Evolutionary conservation across 768 basidiomycete genomes (phyloP), one percentile per base, ranked within the genome.

Genomic region (Arthromyces matolae): DNA sequence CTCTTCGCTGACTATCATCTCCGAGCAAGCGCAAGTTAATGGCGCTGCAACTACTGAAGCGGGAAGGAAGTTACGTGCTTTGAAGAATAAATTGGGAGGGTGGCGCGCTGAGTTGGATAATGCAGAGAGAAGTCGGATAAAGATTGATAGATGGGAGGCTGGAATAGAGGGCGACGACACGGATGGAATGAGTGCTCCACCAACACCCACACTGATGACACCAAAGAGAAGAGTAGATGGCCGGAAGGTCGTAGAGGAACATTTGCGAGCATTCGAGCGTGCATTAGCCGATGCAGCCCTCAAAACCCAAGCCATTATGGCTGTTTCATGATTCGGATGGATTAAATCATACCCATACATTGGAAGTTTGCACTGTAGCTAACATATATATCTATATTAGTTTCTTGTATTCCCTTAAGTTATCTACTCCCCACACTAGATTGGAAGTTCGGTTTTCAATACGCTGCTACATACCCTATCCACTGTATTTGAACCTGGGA

Each of bases 11-110:
- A 77, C 83, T 2, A 79, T 82, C 27, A 80, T 93, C 54, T 89
- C 86, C 20, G 91, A 94, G 58, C 88, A 92, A 50, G 86, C 89
- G 12, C 91, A 94, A 62, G 89, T 92, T 41, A 90, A 91, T 58
- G 82, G 84, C 8, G 92, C 87, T 1, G 86, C 84, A 4, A 85
- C 88, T 8, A 83, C 89, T 1, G 91, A 94, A 48, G 86, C 90
- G 0, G 89, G 89, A 37, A 78, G 91, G 31, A 91, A 89, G 66
- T 83, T 94, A 33, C 84, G 91, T 40, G 86, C 87, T 12, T 67
- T 92, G 52, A 89, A 88, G 70, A 91, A 92, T 58, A 87, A 86
- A 55, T 66, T 93, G 24, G 84, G 83, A 5, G 86, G 81, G 18
- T 89, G 87, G 84, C 77, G 83, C 45, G 75, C 78, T 25, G 90